phyloP scores from a whole-genome alignment of 108 stramenopile species.

The Conticribra guillardii region DNA sequence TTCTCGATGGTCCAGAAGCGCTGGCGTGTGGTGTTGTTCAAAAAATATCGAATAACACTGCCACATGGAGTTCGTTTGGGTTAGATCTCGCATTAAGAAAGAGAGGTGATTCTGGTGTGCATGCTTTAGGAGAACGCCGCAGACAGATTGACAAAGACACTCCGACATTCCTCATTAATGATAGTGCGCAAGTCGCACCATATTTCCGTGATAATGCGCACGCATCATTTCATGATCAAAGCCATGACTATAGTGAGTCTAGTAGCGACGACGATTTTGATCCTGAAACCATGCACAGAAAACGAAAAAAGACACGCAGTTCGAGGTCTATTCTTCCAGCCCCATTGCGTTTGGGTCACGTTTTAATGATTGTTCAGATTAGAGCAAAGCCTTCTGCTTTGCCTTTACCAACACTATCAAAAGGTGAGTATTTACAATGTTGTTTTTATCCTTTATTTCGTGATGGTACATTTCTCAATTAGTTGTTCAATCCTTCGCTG shows the following conservation, averaged over 20 bases:
- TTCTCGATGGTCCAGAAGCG: conserved; percentile 83
- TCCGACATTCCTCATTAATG: conserved; percentile 61
- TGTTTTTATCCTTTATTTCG: conserved; percentile 1
- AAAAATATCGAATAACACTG: conserved; percentile 54
- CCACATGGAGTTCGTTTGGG: conserved; percentile 79
- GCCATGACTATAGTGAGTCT: conserved; percentile 6
- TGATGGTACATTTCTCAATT: not conserved
- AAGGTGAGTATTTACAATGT: conserved; percentile 39
- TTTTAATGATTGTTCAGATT: conserved; percentile 74
- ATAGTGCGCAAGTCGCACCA: conserved; percentile 79
- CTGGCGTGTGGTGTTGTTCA: conserved; percentile 77
- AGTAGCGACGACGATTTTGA: conserved; percentile 38
- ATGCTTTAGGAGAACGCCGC: not conserved
- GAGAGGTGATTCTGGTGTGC: conserved; percentile 5
- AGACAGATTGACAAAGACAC: not conserved
- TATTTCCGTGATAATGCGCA: conserved; percentile 62
- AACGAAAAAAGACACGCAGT: conserved; percentile 18
- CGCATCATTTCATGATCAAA: conserved; percentile 42
- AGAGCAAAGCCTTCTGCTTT: conserved; percentile 70
- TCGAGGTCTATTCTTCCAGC: conserved; percentile 56
- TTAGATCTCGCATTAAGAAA: conserved; percentile 49
- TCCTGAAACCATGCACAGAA: conserved; percentile 19
- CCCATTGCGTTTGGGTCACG: conserved; percentile 67
- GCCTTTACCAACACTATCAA: conserved; percentile 85
- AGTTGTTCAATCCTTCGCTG: not conserved